Evolutionary conservation across 129 eudicot species (phyloP), one percentile per base, ranked within the genome.

Genomic region (Erigeron canadensis): DNA sequence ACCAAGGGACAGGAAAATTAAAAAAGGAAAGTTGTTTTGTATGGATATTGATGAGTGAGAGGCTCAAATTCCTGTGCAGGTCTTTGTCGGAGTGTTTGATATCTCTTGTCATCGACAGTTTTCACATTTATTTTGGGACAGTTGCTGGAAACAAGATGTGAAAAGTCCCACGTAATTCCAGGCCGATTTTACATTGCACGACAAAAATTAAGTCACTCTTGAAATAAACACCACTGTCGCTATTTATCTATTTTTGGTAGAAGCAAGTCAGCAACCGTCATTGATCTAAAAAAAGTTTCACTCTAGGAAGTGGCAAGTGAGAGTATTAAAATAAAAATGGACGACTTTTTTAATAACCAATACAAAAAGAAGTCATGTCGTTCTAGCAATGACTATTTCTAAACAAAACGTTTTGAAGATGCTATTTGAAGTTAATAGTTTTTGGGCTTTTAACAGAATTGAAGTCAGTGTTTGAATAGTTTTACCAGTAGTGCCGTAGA

Each of bases 61-160:
- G 77, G 70, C 69, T 61, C 61, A 73, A 62, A 63, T 37, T 17
- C 62, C 56, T 50, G 60, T 73, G 70, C 53, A 63, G 63, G 78
- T 73, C 78, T 46, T 73, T 73, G 77, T 73, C 70, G 69, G 65
- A 55, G 75, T 39, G 65, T 55, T 69, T 21, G 70, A 18, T 65
- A 43, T 17, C 6, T 65, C 17, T 18, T 65, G 71, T 65, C 38
- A 40, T 37, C 10, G 39, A 69, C 74, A 55, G 43, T 61, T 34
- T 61, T 21, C 15, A 21, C 50, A 61, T 28, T 63, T 40, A 74
- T 34, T 74, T 21, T 47, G 74, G 58, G 42, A 21, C 21, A 63
- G 54, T 50, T 74, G 71, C 21, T 63, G 63, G n/a, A 61, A 28
- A 5, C 19, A 44, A 55, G 65, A 12, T 38, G 48, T 46, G 1